These are phyloP conservation scores for Cercospora zeina DNA, from an alignment of 2,329 filamentous ascomycete species.

Conservation along the genomic window DNA sequence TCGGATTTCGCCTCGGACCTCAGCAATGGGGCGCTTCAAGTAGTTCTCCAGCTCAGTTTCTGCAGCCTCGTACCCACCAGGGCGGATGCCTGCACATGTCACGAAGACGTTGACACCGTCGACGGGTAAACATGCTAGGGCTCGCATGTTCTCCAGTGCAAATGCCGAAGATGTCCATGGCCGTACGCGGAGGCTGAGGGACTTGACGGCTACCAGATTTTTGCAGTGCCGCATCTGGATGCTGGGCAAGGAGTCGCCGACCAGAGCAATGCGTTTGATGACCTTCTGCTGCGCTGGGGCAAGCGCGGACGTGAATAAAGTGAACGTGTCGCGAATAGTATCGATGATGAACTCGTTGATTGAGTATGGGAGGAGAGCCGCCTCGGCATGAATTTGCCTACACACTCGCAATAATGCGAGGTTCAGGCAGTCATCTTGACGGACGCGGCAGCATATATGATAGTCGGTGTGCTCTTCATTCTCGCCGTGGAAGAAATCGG, in stretches of 20 bases:
- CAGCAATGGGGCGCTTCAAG: background rate
- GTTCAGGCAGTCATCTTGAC: background rate
- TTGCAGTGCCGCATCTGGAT: background rate
- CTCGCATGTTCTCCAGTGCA: background rate
- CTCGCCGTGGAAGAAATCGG: background rate
- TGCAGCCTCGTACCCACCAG: background rate
- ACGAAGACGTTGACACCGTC: background rate
- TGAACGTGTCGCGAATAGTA: background rate
- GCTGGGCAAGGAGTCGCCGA: background rate
- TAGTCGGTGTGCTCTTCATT: background rate
- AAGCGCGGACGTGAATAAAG: background rate
- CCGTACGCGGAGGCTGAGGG: background rate
- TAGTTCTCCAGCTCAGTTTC: background rate
- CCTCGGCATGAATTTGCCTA: slow-evolving; percentile 1
- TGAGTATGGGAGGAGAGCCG: background rate
- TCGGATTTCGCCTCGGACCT: background rate
- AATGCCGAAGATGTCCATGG: background rate
- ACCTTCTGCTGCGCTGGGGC: background rate
- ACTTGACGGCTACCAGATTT: background rate
- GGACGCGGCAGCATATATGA: background rate
- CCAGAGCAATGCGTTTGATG: background rate
- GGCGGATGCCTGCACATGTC: background rate
- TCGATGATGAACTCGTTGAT: background rate
- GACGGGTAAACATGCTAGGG: background rate
- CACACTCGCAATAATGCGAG: background rate